phyloP scores from a whole-genome alignment of 176 grass and related monocot species.

The Cenchrus fungigraminus region DNA sequence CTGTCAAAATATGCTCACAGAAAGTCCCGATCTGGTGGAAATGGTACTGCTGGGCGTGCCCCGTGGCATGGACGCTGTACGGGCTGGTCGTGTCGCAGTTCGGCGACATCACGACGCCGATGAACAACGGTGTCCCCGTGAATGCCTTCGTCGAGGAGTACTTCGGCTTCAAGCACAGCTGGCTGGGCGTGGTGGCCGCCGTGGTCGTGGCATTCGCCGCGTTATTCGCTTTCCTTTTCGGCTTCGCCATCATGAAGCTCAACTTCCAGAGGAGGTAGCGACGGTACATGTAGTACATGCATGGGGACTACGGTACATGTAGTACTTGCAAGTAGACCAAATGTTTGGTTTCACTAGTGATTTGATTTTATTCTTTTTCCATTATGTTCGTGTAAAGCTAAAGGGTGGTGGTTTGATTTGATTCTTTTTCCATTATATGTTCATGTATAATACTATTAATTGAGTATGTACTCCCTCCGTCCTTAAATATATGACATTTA shows the following conservation, averaged over 20 bases:
- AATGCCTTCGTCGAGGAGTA: constrained; percentile 55
- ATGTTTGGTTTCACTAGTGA: not conserved
- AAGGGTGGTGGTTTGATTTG: not conserved
- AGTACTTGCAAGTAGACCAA: not conserved
- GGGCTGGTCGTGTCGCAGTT: constrained; percentile 78
- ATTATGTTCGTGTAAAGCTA: not conserved
- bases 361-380: not conserved
- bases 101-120: constrained; percentile 47
- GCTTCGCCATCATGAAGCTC: constrained; percentile 75
- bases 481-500: too few species aligned
- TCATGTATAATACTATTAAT: too few species aligned
- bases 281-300: not conserved
- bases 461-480: too few species aligned
- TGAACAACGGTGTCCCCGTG: constrained; percentile 45
- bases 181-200: constrained; percentile 59
- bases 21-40: constrained; percentile 84
- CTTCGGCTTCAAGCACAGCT: constrained; percentile 77
- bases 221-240: constrained; percentile 70
- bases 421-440: not conserved
- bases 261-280: constrained; percentile 90
- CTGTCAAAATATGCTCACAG: constrained; percentile 39
- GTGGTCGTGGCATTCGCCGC: constrained; percentile 52
- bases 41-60: constrained; percentile 83
- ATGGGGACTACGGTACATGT: not conserved
- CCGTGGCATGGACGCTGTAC: constrained; percentile 76